These are phyloP conservation scores for Leccinum subgranulosum DNA, from an alignment of 768 basidiomycete species.

Conservation along the genomic window DNA sequence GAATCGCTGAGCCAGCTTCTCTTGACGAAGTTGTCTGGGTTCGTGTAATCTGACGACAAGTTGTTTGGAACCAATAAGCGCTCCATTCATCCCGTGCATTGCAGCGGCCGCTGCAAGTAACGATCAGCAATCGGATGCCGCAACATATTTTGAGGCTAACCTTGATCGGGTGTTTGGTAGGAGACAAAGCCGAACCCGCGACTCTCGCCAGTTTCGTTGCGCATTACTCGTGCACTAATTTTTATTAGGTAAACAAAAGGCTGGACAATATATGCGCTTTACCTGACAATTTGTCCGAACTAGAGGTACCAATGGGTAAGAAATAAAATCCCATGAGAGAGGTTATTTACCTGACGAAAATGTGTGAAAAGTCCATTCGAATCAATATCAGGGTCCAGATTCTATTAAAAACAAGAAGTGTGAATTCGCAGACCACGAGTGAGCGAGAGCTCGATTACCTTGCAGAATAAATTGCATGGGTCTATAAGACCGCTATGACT, in stretches of 20 bases:
- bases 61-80: constrained; percentile 65
- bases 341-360: constrained; percentile 62
- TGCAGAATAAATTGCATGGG: constrained; percentile 89
- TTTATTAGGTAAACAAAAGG: not conserved
- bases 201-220: constrained; percentile 75
- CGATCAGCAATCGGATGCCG: not conserved
- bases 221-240: constrained; percentile 85
- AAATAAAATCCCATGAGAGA: constrained; percentile 4
- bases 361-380: constrained; percentile 81
- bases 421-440: constrained; percentile 1
- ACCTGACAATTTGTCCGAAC: constrained; percentile 92
- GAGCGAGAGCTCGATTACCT: constrained; percentile 42
- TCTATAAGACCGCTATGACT: constrained; percentile 88
- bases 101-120: constrained; percentile 58
- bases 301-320: constrained; percentile 30
- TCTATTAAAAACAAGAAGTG: constrained; percentile 42
- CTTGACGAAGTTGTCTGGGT: constrained; percentile 87
- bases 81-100: constrained; percentile 79
- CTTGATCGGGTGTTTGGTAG: constrained; percentile 80
- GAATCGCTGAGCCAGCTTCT: constrained; percentile 83
- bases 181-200: constrained; percentile 93
- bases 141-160: constrained; percentile 33
- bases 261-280: constrained; percentile 14
- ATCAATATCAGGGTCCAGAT: constrained; percentile 80
- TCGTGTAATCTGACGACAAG: constrained; percentile 87